These are phyloP conservation scores for Erodium moschatum DNA, from an alignment of 441 rosid species.

Conservation along the genomic window DNA sequence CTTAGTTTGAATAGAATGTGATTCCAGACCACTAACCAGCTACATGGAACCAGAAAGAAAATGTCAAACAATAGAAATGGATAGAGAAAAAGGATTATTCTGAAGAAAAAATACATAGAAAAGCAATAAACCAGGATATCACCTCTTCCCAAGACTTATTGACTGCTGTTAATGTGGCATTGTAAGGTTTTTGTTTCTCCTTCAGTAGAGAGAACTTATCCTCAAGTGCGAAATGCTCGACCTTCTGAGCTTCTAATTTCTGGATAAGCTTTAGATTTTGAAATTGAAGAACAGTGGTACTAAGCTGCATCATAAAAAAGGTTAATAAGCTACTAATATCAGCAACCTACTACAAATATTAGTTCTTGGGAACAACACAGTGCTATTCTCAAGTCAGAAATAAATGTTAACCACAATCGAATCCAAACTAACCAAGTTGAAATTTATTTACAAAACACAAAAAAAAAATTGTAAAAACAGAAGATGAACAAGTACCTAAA, in stretches of 20 bases:
- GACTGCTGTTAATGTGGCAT: conserved; percentile 49
- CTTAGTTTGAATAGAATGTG: conserved; percentile 41
- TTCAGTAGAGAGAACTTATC: conserved; percentile 43
- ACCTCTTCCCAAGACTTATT: conserved; percentile 73
- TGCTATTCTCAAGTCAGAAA: neutral
- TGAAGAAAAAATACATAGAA: neutral
- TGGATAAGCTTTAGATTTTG: conserved; percentile 83
- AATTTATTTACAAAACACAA: too few species aligned
- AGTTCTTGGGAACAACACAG: neutral
- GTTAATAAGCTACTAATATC: conserved; percentile 9
- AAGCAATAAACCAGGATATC: conserved; percentile 18
- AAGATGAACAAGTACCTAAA: too few species aligned
- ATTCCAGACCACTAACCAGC: conserved; percentile 61
- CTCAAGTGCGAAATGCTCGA: conserved; percentile 58
- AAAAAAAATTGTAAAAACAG: too few species aligned
- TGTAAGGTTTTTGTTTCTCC: conserved; percentile 55
- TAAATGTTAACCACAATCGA: neutral
- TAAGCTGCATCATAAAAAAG: conserved; percentile 45
- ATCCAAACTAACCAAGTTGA: too few species aligned
- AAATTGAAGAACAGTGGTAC: conserved; percentile 68
- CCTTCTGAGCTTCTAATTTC: conserved; percentile 75
- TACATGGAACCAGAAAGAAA: conserved; percentile 33
- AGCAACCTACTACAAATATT: neutral
- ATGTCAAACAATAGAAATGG: neutral
- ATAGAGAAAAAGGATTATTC: neutral